Conservation (phyloP, 768 basidiomycete species). For the Trametes gibbosa region DNA sequence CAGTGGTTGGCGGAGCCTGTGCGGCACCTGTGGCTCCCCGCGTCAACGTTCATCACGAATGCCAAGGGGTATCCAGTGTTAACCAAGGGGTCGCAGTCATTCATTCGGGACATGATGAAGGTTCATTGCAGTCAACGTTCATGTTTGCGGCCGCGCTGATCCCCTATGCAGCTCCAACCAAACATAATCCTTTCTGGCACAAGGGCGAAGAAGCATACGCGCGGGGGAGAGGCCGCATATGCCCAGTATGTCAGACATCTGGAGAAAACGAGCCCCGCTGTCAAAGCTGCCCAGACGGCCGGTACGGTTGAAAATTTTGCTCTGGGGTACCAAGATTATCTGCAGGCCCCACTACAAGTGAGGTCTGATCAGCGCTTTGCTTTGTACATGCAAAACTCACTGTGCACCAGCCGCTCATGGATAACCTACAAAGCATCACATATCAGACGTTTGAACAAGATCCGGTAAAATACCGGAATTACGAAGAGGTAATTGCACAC, state of each 20-base stretch:
- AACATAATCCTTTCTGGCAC: slow-evolving; percentile 79
- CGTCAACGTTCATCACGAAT: slow-evolving; percentile 92
- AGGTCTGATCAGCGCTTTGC: slow-evolving; percentile 18
- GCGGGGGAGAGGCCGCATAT: slow-evolving; percentile 86
- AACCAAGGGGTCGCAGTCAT: slow-evolving; percentile 87
- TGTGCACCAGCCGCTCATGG: slow-evolving; percentile 82
- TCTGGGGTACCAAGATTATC: slow-evolving; percentile 89
- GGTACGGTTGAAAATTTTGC: slow-evolving; percentile 90
- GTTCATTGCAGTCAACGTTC: slow-evolving; percentile 37
- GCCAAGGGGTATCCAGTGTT: slow-evolving; percentile 96
- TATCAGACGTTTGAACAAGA: slow-evolving; percentile 99
- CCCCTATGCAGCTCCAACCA: slow-evolving; percentile 65
- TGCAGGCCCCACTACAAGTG: slow-evolving; percentile 93
- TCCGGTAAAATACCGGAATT: slow-evolving; percentile 93
- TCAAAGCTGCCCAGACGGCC: slow-evolving; percentile 58
- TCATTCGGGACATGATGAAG: slow-evolving; percentile 88
- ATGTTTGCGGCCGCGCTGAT: background rate
- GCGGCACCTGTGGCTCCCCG: slow-evolving; percentile 84
- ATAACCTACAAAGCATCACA: slow-evolving; percentile 91
- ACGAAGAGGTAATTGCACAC: slow-evolving; percentile 70
- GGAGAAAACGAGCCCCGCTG: slow-evolving; percentile 70
- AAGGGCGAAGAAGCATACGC: slow-evolving; percentile 57
- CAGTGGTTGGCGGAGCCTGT: slow-evolving; percentile 95
- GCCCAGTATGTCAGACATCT: slow-evolving; percentile 84
- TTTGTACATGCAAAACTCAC: background rate